A percentile compares a stretch with the other conserved stretches of the same genome.
Evolutionary conservation across 495 filamentous ascomycete species (phyloP).

Genomic region (Aspergillus baeticus): DNA sequence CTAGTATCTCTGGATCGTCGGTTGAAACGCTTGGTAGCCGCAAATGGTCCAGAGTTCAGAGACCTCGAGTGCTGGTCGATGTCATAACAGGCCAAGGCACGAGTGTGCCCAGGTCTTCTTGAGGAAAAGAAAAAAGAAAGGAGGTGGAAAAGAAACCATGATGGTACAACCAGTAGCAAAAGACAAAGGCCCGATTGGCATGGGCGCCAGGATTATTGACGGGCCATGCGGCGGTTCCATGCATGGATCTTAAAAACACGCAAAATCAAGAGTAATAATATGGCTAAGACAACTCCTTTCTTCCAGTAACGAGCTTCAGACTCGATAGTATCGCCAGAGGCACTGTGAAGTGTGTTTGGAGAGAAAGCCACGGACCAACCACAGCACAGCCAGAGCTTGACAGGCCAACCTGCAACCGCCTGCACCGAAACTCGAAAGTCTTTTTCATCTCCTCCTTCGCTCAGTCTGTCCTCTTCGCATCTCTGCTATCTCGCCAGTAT

Average conservation of each 20-base stretch:
- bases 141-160: background rate
- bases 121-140: background rate
- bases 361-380: constrained; percentile 5
- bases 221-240: background rate
- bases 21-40: constrained; percentile 3
- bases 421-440: constrained; percentile 10
- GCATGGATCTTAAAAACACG: background rate
- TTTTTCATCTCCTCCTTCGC: constrained; percentile 13
- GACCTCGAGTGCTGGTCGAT: too few species aligned
- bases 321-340: background rate
- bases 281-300: too few species aligned
- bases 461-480: constrained; percentile 12
- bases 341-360: background rate
- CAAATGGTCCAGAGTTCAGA: background rate
- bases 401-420: constrained; percentile 1
- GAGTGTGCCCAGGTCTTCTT: too few species aligned
- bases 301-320: background rate
- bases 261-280: background rate
- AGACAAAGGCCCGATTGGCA: constrained; percentile 1
- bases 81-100: background rate
- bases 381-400: constrained; percentile 11
- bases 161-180: background rate
- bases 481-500: constrained; percentile 18
- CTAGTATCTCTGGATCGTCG: constrained; percentile 1
- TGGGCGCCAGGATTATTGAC: background rate